A percentile compares a stretch with the other conserved stretches of the same genome.
Evolutionary conservation across 352 stramenopile species (phyloP).

Genomic region (Phytophthora sp.): DNA sequence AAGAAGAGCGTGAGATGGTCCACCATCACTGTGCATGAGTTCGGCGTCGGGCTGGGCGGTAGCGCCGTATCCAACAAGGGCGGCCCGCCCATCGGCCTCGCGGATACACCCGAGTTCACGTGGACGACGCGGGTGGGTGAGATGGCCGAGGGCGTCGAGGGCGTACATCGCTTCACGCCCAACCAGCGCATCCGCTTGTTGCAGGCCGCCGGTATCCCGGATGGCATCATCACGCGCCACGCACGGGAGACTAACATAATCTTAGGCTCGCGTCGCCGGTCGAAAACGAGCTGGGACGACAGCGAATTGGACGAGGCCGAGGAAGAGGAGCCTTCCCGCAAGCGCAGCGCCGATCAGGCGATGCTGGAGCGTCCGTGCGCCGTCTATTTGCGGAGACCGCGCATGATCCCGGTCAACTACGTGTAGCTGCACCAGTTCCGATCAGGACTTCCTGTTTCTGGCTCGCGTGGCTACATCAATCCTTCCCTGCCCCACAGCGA

Average conservation of each 20-base stretch:
- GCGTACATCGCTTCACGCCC: constrained; percentile 64
- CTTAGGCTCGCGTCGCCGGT: constrained; percentile 55
- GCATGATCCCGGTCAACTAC: constrained; percentile 79
- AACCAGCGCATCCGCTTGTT: constrained; percentile 63
- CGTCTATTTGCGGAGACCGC: constrained; percentile 53
- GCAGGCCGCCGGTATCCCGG: constrained; percentile 57
- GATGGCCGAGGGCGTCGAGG: constrained; percentile 69
- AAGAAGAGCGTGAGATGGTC: constrained; percentile 42
- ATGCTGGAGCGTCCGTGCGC: constrained; percentile 54
- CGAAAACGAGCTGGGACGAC: constrained; percentile 27
- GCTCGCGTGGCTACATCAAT: constrained; percentile 19
- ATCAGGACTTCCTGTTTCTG: constrained; percentile 1
- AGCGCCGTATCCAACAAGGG: constrained; percentile 64
- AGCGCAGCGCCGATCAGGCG: constrained; percentile 53
- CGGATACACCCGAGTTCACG: constrained; percentile 62
- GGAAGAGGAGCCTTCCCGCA: constrained; percentile 26
- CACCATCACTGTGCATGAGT: constrained; percentile 64
- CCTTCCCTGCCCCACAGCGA: neutral
- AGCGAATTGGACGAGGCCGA: constrained; percentile 23
- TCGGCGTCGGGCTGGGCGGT: constrained; percentile 56
- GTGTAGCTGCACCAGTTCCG: constrained; percentile 28
- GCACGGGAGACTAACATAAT: constrained; percentile 74
- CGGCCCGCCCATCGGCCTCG: constrained; percentile 60
- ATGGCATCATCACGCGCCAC: constrained; percentile 71
- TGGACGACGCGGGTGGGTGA: constrained; percentile 71